phyloP scores from a whole-genome alignment of 768 basidiomycete genomes.

The Suillus subalutaceus region DNA sequence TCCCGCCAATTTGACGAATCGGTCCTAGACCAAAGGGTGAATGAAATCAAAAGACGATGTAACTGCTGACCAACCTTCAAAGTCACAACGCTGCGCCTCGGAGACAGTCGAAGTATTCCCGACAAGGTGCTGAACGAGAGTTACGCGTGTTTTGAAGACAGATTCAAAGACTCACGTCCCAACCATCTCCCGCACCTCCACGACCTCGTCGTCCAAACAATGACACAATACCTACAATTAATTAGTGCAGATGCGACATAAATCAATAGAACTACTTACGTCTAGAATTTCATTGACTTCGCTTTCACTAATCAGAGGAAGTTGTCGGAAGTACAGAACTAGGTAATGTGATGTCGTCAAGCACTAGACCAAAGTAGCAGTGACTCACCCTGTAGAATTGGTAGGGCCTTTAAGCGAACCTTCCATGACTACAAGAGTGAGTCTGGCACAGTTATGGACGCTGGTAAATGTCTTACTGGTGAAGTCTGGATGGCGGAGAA shows the following conservation, averaged over 20 bases:
- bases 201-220: slow-evolving; percentile 84
- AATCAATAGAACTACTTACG: slow-evolving; percentile 39
- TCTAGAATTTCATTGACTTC: slow-evolving; percentile 82
- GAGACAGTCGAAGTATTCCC: slow-evolving; percentile 81
- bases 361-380: not conserved
- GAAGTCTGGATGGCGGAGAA: slow-evolving; percentile 79
- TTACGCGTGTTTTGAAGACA: slow-evolving; percentile 27
- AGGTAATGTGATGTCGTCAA: not conserved
- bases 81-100: slow-evolving; percentile 73
- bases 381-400: slow-evolving; percentile 71
- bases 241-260: slow-evolving; percentile 2
- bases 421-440: slow-evolving; percentile 70
- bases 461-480: slow-evolving; percentile 49
- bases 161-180: slow-evolving; percentile 58
- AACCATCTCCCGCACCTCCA: slow-evolving; percentile 90
- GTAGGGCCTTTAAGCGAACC: slow-evolving; percentile 83
- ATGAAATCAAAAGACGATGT: not conserved
- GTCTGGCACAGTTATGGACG: slow-evolving; percentile 7
- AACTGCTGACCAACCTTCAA: slow-evolving; percentile 58
- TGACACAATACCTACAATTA: slow-evolving; percentile 67
- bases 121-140: slow-evolving; percentile 62
- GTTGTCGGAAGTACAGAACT: slow-evolving; percentile 90
- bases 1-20: slow-evolving; percentile 76
- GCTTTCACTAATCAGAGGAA: slow-evolving; percentile 75
- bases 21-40: slow-evolving; percentile 49